Evolutionary conservation across 106 monocot genomes (phyloP), one percentile per base, ranked within the genome.

Genomic region (Allium cepa): DNA sequence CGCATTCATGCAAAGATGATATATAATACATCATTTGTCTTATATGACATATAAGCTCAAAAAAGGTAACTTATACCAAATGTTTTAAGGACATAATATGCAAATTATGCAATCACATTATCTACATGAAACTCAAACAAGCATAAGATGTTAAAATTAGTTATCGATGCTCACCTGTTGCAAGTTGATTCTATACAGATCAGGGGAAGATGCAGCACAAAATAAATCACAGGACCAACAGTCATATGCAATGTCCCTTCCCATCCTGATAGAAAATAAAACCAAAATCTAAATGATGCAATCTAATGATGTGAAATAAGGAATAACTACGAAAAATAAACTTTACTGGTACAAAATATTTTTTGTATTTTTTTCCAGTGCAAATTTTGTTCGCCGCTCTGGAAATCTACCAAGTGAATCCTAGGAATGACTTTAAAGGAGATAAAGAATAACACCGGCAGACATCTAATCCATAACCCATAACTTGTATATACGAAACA

Each of bases 201-300:
- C 92, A 53, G 96, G 88, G 46, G 96, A 92, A 49, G 96, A 97
- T 68, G 96, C 96, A 68, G 96, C 92, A 87, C 96, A 97, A 11
- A 97, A 75, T 72, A 97, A 87, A 71, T 97, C 92, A 71, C 96
- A 97, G 26, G 96, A 92, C 92, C 96, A 92, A 72, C 82, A 82
- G 69, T 97, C 96, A 79, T 97, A 97, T 26, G 76, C 75, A 11
- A 97, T 80, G 74, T 97, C 96, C 65, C 96, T 97, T 72, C 96
- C 96, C 96, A 97, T 92, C 66, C 96, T 97, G 79, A 68, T 15
- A 81, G 58, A 52, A 47, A 36, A 36, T 12, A 27, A 62, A 47
- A 45, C 47, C 46, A 47, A 27, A 17, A 28, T 63, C 46, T 47
- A 47, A 8, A 47, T 63, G 63, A 63, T 63, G 46, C 12, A 63